Conservation (phyloP, 495 filamentous ascomycete species). For the Parmelia sp. region DNA sequence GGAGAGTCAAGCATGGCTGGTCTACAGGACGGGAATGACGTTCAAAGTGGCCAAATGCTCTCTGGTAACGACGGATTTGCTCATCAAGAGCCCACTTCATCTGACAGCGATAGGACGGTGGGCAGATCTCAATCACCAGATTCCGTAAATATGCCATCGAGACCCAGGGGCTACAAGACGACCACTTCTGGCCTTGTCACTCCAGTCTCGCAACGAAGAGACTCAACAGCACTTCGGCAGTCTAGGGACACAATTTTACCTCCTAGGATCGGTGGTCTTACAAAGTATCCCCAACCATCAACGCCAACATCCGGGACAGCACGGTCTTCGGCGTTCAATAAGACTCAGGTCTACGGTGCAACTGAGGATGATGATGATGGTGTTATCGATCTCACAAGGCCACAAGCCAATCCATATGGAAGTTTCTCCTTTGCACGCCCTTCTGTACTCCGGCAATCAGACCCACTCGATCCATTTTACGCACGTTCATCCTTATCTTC, state of each 20-base stretch:
- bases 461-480: not conserved
- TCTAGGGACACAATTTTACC: not conserved
- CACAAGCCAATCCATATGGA: not conserved
- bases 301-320: not conserved
- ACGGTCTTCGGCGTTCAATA: not conserved
- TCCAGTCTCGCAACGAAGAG: not conserved
- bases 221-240: not conserved
- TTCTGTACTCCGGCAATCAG: not conserved
- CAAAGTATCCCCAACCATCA: not conserved
- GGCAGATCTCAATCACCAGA: constrained; percentile 4
- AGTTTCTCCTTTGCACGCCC: not conserved
- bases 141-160: not conserved
- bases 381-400: constrained; percentile 10
- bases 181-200: not conserved
- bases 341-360: not conserved
- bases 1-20: not conserved
- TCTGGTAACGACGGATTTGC: not conserved
- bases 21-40: not conserved
- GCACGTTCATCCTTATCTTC: not conserved
- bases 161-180: not conserved
- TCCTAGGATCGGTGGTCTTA: no score
- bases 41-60: not conserved
- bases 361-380: not conserved
- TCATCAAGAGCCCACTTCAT: not conserved
- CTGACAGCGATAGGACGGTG: constrained; percentile 1